Evolutionary conservation across 192 early-diverging fungal species (phyloP).

Genomic region (Coemansia sp.): DNA sequence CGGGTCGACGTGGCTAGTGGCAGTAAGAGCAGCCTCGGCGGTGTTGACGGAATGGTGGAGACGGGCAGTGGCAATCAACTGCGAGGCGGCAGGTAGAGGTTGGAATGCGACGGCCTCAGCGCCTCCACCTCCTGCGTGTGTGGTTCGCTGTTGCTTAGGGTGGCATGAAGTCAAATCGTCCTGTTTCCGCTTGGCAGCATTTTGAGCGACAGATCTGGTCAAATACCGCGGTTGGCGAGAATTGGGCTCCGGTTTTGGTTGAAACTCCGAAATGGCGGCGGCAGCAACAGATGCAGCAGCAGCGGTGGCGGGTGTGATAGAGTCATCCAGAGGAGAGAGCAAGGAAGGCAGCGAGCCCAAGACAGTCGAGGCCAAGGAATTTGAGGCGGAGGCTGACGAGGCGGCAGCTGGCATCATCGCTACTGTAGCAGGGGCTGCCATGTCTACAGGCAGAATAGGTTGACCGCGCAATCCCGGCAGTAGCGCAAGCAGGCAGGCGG

Average conservation of each 20-base stretch:
- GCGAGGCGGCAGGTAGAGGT: background rate
- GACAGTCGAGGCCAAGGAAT: constrained; percentile 12
- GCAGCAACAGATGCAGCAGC: constrained; percentile 17
- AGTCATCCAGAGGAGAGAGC: background rate
- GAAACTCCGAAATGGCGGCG: constrained; percentile 8
- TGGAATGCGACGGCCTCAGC: constrained; percentile 9
- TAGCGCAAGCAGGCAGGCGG: background rate
- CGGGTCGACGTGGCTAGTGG: constrained; percentile 21
- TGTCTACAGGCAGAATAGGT: constrained; percentile 9
- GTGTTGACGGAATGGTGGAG: constrained; percentile 2
- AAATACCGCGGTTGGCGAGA: constrained; percentile 45
- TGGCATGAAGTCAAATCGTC: constrained; percentile 18
- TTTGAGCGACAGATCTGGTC: constrained; percentile 54
- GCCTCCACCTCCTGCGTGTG: background rate
- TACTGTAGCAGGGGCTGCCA: constrained; percentile 20
- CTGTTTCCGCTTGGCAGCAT: constrained; percentile 44
- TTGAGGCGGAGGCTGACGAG: constrained; percentile 29
- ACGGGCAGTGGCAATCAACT: background rate
- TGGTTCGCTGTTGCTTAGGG: constrained; percentile 1
- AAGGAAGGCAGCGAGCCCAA: constrained; percentile 1
- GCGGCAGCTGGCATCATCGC: constrained; percentile 18
- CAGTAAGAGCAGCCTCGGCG: constrained; percentile 7
- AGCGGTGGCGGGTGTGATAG: constrained; percentile 8
- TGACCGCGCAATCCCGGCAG: background rate
- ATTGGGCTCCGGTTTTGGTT: constrained; percentile 2